These are phyloP conservation scores for Cystobasidium slooffiae DNA, from an alignment of 1,284 basidiomycete species.

Conservation along the genomic window DNA sequence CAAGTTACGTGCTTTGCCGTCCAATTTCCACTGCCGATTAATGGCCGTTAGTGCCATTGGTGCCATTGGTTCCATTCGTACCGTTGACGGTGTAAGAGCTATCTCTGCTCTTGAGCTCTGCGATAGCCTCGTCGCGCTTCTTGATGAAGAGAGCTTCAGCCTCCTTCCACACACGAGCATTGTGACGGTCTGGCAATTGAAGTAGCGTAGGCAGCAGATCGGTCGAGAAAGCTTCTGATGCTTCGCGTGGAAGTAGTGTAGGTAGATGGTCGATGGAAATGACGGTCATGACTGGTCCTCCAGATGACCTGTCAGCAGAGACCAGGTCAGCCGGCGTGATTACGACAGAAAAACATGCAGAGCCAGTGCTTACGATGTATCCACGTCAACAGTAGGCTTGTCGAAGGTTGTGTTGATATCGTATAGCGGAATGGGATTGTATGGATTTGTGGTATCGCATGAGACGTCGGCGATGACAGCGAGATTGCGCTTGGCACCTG, in stretches of 20 bases:
- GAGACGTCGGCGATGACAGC: slow-evolving; percentile 94
- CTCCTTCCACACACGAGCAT: slow-evolving; percentile 82
- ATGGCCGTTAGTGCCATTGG: slow-evolving; percentile 23
- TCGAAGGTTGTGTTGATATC: slow-evolving; percentile 93
- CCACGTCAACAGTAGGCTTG: slow-evolving; percentile 87
- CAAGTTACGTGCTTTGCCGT: background rate
- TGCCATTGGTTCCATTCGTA: slow-evolving; percentile 20
- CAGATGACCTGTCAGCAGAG: slow-evolving; percentile 48
- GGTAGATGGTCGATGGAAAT: slow-evolving; percentile 98
- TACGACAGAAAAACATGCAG: background rate
- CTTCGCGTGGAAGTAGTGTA: slow-evolving; percentile 91
- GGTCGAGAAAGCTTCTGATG: slow-evolving; percentile 91
- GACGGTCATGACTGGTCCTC: slow-evolving; percentile 71
- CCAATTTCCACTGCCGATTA: background rate
- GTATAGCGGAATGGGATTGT: slow-evolving; percentile 98
- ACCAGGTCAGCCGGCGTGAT: background rate
- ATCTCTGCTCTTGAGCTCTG: slow-evolving; percentile 28
- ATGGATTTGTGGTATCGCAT: slow-evolving; percentile 98
- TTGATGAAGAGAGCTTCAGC: slow-evolving; percentile 83
- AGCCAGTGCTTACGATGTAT: slow-evolving; percentile 67
- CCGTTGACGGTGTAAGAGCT: slow-evolving; percentile 20
- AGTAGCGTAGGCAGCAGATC: slow-evolving; percentile 88
- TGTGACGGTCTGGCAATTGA: slow-evolving; percentile 68
- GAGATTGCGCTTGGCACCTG: slow-evolving; percentile 71
- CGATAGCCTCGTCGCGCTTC: slow-evolving; percentile 65